These are phyloP conservation scores for Zoysia pacifica DNA, from an alignment of 176 grass and related monocot species.

Conservation along the genomic window DNA sequence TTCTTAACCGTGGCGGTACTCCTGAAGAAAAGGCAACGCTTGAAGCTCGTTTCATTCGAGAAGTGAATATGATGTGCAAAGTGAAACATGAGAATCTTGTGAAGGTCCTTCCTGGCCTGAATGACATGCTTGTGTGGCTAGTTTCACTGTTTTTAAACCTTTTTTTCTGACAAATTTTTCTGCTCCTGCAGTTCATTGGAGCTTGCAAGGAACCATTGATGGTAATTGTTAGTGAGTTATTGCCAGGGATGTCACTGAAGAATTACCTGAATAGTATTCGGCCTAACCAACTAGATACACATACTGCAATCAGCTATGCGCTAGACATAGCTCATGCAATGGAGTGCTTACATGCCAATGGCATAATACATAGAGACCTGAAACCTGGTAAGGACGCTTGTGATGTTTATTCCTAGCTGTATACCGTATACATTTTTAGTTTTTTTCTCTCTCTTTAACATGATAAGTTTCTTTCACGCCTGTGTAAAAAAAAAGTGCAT, in stretches of 20 bases:
- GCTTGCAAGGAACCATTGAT: slow-evolving; percentile 98
- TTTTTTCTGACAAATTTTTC: not conserved
- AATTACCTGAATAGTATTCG: slow-evolving; percentile 84
- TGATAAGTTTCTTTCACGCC: not conserved
- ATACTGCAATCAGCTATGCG: slow-evolving; percentile 69
- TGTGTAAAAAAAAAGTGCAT: not conserved
- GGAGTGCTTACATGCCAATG: slow-evolving; percentile 95
- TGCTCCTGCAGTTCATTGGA: slow-evolving; percentile 73
- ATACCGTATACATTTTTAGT: not conserved
- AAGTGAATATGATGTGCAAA: slow-evolving; percentile 93
- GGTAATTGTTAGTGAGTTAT: slow-evolving; percentile 92
- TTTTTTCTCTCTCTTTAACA: not conserved
- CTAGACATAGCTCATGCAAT: slow-evolving; percentile 93
- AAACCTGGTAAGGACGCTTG: slow-evolving; percentile 73
- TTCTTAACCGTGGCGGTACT: slow-evolving; percentile 72
- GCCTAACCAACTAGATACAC: slow-evolving; percentile 68
- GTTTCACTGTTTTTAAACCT: not conserved
- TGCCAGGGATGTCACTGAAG: slow-evolving; percentile 85
- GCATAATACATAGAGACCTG: slow-evolving; percentile 96
- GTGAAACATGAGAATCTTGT: slow-evolving; percentile 96
- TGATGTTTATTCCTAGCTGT: no score
- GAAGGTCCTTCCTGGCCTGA: slow-evolving; percentile 57
- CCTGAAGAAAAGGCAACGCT: slow-evolving; percentile 69
- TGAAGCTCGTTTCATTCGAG: slow-evolving; percentile 91
- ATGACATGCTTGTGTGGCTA: not conserved